These are phyloP conservation scores for Trichoderma sp. DNA, from an alignment of 2,329 filamentous ascomycete genomes.

Conservation along the genomic window DNA sequence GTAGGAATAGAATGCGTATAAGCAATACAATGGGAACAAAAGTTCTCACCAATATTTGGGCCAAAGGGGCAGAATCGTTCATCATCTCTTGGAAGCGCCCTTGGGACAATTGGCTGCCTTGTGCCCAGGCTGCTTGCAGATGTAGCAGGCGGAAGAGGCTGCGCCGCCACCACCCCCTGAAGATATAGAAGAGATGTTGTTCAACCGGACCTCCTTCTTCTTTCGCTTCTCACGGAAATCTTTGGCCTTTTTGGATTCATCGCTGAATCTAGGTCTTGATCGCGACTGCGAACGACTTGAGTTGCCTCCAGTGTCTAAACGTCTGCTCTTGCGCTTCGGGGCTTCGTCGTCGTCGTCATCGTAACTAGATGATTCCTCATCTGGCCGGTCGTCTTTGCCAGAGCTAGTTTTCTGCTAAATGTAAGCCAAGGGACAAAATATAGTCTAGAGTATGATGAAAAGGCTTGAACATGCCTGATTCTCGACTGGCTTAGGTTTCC, in stretches of 20 bases:
- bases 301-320: conserved; percentile 25
- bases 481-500: conserved; percentile 13
- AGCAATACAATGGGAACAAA: not conserved
- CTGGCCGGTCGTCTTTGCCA: conserved; percentile 26
- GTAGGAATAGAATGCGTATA: not conserved
- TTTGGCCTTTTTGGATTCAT: conserved; percentile 36
- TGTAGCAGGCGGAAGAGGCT: conserved; percentile 49
- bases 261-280: conserved; percentile 29
- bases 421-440: conserved; percentile 10
- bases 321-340: conserved; percentile 29
- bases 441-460: not conserved
- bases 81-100: conserved; percentile 2
- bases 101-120: conserved; percentile 53
- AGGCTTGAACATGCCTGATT: not conserved
- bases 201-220: conserved; percentile 65
- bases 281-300: conserved; percentile 34
- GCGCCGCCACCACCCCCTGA: conserved; percentile 30
- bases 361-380: conserved; percentile 28
- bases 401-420: conserved; percentile 1
- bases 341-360: conserved; percentile 22
- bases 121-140: conserved; percentile 61
- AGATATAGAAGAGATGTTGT: conserved; percentile 62
- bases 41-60: not conserved
- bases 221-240: conserved; percentile 57
- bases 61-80: not conserved